Base-by-base conservation (phyloP, 257 asterid genomes). In the Solanum clarkiae region DNA sequence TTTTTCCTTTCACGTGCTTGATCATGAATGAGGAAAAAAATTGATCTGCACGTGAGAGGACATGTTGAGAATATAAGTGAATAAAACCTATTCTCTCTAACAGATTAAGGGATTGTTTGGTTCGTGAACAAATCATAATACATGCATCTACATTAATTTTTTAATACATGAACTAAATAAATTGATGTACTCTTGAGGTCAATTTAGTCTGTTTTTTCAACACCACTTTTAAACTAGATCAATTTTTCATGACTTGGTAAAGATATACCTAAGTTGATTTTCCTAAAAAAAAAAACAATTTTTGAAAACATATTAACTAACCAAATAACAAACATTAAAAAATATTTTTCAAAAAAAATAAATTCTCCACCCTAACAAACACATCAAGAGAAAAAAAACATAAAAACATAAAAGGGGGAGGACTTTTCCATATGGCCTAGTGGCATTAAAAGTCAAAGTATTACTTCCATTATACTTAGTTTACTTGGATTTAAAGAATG, bases 1-100 rank as follows among this genome's bases (percentile, higher is more conserved):
- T 32, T 32, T 32, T 32, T 32, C 4, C 36, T 32, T 32, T 32
- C 36, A 36, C 4, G 29, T 62, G 16, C 4, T 62, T 62, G 16
- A n/a, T 10, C 8, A 62, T 10, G 8, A 5, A 22, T 0, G 8
- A 2, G 2, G 10, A n/a, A 22, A 62, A 22, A 0, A 22, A n/a
- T 11, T 22, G 4, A 1, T 11, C 2, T 62, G 26, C 8, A 60
- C 0, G 20, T 10, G 5, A 54, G 3, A 55, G 63, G n/a, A 36
- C 42, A 0, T 36, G 42, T 5, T 36, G 42, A 36, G 6, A 36
- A 36, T 36, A 36, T 5, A 36, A 4, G 6, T 36, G 6, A 36
- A 36, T 36, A 36, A 36, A 36, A 36, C 6, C 42, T 36, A 36
- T 4, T 36, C 42, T 36, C 42, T 36, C 42, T 36, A 5, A 36